Conservation (phyloP, 495 filamentous ascomycete species). For the Podospora didyma region DNA sequence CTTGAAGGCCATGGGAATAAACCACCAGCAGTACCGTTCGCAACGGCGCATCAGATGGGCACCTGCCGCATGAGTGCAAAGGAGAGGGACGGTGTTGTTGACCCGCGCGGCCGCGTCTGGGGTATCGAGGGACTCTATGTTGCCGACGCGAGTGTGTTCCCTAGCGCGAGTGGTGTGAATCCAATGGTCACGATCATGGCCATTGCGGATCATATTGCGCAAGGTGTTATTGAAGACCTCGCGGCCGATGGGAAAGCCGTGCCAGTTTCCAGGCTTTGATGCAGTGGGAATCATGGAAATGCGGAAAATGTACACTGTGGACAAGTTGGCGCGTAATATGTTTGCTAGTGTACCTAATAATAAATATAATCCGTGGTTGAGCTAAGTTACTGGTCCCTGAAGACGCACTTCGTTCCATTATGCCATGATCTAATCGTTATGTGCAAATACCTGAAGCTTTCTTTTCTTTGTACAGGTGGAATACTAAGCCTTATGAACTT, state of each 20-base stretch:
- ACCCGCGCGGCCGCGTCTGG: constrained; percentile 72
- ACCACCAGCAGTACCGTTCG: constrained; percentile 44
- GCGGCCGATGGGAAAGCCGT: not conserved
- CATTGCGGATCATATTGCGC: constrained; percentile 62
- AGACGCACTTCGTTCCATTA: too few species aligned
- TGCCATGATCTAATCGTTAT: too few species aligned
- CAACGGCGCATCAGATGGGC: constrained; percentile 86
- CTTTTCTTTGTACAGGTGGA: too few species aligned
- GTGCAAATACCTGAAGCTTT: too few species aligned
- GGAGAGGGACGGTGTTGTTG: constrained; percentile 65
- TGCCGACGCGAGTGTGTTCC: constrained; percentile 84
- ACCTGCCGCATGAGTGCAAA: constrained; percentile 72
- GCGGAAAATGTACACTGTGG: too few species aligned
- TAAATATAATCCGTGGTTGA: too few species aligned
- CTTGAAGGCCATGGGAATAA: constrained; percentile 48
- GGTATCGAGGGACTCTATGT: constrained; percentile 70
- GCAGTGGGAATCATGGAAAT: too few species aligned
- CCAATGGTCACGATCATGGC: constrained; percentile 93
- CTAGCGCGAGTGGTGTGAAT: constrained; percentile 85
- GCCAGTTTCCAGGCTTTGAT: not conserved
- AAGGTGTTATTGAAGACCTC: constrained; percentile 34
- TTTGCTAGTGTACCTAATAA: too few species aligned
- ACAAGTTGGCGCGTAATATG: too few species aligned
- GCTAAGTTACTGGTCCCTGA: too few species aligned
- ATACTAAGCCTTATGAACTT: too few species aligned